These are phyloP conservation scores for Cystoderma amianthinum DNA, from an alignment of 768 basidiomycete species.

Conservation along the genomic window DNA sequence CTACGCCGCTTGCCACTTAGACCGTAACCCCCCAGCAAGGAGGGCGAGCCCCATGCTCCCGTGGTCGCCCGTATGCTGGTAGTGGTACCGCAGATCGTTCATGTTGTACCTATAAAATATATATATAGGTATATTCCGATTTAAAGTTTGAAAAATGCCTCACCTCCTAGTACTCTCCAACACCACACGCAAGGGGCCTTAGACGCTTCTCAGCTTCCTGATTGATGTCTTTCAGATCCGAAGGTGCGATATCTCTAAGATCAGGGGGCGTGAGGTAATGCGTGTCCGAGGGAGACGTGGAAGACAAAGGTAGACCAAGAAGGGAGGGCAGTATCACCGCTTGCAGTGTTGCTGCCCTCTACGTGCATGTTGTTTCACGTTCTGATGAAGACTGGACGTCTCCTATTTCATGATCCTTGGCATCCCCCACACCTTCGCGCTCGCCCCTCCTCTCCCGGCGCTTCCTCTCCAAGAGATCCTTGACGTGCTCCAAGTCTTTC, in stretches of 20 bases:
- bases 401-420: too few relatives aligned
- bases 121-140: too few relatives aligned
- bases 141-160: too few relatives aligned
- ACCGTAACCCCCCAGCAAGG: slow-evolving; percentile 63
- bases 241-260: slow-evolving; percentile 45
- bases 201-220: slow-evolving; percentile 79
- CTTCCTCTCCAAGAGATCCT: slow-evolving; percentile 60
- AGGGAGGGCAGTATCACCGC: too few relatives aligned
- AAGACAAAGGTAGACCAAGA: too few relatives aligned
- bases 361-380: too few relatives aligned
- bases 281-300: too few relatives aligned
- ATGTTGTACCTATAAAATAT: too few relatives aligned
- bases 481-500: slow-evolving; percentile 75
- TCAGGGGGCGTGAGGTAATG: too few relatives aligned
- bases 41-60: slow-evolving; percentile 83
- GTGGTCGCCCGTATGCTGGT: slow-evolving; percentile 94
- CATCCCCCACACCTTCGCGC: too few relatives aligned
- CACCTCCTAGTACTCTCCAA: slow-evolving; percentile 79
- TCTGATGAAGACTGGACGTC: too few relatives aligned
- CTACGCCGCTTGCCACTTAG: slow-evolving; percentile 15
- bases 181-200: slow-evolving; percentile 84
- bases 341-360: too few relatives aligned
- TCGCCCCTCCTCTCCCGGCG: slow-evolving; percentile 28
- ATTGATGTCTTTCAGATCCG: slow-evolving; percentile 66
- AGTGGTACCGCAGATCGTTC: slow-evolving; percentile 96